phyloP scores from a whole-genome alignment of 352 stramenopile species.

The Globisporangium spiculum region DNA sequence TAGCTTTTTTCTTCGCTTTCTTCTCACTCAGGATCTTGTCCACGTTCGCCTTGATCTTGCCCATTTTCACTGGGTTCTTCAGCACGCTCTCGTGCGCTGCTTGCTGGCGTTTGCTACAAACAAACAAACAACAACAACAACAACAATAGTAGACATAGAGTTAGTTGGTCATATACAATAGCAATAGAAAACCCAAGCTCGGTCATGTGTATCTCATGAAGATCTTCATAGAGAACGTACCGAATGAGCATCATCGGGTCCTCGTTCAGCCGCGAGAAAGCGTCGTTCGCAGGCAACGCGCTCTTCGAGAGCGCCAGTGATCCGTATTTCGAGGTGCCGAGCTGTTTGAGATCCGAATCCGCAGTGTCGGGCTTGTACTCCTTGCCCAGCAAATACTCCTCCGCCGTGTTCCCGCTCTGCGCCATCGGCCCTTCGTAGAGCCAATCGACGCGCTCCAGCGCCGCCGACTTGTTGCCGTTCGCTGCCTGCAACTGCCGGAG shows the following conservation, averaged over 20 bases:
- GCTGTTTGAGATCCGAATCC: conserved; percentile 47
- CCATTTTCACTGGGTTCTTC: conserved; percentile 91
- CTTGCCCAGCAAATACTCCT: conserved; percentile 94
- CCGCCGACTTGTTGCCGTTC: conserved; percentile 74
- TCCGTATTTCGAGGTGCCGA: conserved; percentile 61
- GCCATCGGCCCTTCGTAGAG: conserved; percentile 96
- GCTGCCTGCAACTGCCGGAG: conserved; percentile 89
- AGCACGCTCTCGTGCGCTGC: conserved; percentile 76
- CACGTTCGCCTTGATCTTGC: conserved; percentile 79
- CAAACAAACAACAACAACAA: background rate
- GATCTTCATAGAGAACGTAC: conserved; percentile 23
- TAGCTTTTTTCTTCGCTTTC: conserved; percentile 64
- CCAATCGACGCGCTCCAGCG: conserved; percentile 91
- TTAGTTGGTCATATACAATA: background rate
- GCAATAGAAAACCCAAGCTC: background rate
- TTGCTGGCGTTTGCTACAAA: conserved; percentile 64
- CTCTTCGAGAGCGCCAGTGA: conserved; percentile 56
- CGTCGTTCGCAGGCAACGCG: conserved; percentile 77
- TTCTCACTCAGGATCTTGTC: conserved; percentile 78
- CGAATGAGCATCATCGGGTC: conserved; percentile 96
- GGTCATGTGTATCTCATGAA: background rate
- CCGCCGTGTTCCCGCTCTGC: conserved; percentile 55
- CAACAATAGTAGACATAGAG: background rate
- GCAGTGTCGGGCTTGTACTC: conserved; percentile 60
- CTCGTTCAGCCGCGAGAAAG: conserved; percentile 92